Conservation (phyloP, 345 rosid species). For the Eucalyptus erythrocorys region DNA sequence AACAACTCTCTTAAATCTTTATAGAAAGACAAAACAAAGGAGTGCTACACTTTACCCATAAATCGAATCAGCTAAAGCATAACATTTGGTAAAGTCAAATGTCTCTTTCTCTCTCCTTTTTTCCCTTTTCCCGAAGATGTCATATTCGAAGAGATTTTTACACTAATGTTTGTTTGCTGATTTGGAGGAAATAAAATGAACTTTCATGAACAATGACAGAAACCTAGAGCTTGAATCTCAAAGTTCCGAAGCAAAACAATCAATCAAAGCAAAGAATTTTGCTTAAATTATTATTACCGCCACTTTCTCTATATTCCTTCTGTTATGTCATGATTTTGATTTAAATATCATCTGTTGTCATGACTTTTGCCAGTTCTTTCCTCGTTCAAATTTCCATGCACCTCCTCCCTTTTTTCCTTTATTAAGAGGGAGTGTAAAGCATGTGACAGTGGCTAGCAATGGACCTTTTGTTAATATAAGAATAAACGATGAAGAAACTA, state of each 20-base stretch:
- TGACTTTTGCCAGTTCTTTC: neutral
- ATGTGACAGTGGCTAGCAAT: conserved; percentile 5
- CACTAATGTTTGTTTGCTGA: neutral
- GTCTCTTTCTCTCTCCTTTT: neutral
- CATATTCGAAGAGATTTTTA: neutral
- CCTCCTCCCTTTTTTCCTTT: neutral
- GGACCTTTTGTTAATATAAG: conserved; percentile 1
- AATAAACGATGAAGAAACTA: neutral
- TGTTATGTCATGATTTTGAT: neutral
- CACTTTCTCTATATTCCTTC: neutral
- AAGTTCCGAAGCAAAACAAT: neutral
- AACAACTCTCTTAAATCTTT: neutral
- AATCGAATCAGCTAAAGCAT: neutral
- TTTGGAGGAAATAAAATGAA: neutral
- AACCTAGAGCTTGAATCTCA: neutral
- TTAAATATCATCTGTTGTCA: neutral
- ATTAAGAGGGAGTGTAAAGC: conserved; percentile 9
- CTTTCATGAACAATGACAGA: neutral
- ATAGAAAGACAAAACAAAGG: neutral
- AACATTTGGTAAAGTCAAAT: neutral
- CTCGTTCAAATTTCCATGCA: neutral
- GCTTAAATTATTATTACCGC: neutral
- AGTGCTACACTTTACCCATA: neutral
- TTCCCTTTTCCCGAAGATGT: neutral
- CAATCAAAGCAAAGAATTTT: neutral